Percentiles rank a stretch among this genome's conserved stretches.
Evolutionary conservation across 1,139 yeast genomes (phyloP).

Genomic region (Yamadazyma diospyri): DNA sequence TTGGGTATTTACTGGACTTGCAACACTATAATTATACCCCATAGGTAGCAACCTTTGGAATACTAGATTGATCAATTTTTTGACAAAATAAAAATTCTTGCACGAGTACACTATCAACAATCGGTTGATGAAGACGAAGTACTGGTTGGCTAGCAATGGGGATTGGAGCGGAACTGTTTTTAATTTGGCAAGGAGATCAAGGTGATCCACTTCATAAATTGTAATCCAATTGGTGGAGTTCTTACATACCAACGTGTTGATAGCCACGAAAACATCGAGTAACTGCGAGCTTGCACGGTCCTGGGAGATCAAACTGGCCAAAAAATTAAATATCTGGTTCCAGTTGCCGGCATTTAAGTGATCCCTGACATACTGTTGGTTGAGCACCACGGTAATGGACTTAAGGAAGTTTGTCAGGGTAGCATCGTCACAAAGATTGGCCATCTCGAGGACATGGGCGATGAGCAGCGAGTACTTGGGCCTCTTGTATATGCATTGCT

Average conservation of each 20-base stretch:
- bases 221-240: constrained; percentile 6
- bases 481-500: constrained; percentile 5
- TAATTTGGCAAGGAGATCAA: not conserved
- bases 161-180: not conserved
- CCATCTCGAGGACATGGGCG: constrained; percentile 6
- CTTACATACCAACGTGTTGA: constrained; percentile 3
- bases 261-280: constrained; percentile 3
- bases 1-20: constrained; percentile 9
- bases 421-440: constrained; percentile 7
- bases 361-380: constrained; percentile 15
- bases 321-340: constrained; percentile 7
- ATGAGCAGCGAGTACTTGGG: constrained; percentile 6
- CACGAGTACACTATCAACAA: constrained; percentile 9
- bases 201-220: constrained; percentile 3
- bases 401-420: constrained; percentile 10
- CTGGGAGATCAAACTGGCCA: not conserved
- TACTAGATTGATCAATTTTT: constrained; percentile 7
- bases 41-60: constrained; percentile 7
- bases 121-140: constrained; percentile 9
- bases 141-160: constrained; percentile 2
- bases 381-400: constrained; percentile 9
- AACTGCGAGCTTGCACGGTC: not conserved
- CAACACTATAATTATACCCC: constrained; percentile 9
- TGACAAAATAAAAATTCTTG: constrained; percentile 7
- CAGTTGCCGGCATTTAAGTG: constrained; percentile 13